Conservation (phyloP, 768 basidiomycete species). For the Lactarius pseudohatsudake region DNA sequence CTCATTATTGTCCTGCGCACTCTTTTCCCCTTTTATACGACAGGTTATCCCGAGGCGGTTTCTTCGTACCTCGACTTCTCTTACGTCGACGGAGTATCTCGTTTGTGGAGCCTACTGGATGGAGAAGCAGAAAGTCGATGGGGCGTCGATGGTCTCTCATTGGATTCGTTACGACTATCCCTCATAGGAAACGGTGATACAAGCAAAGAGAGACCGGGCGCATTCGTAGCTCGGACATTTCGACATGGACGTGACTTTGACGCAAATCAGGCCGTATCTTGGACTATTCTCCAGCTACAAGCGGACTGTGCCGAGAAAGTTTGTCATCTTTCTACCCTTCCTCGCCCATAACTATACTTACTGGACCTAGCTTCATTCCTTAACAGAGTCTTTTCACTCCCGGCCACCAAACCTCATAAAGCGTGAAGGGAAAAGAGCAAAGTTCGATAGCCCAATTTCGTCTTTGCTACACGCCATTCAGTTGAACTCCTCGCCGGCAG, state of each 20-base stretch:
- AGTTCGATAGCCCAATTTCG: conserved; percentile 58
- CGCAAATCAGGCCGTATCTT: conserved; percentile 64
- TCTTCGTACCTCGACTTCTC: conserved; percentile 37
- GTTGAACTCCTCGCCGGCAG: conserved; percentile 34
- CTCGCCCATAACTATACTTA: conserved; percentile 16
- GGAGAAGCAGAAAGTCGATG: conserved; percentile 63
- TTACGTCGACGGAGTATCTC: conserved; percentile 49
- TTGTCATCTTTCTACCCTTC: conserved; percentile 24
- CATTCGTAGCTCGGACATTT: conserved; percentile 68
- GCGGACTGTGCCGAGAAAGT: conserved; percentile 77
- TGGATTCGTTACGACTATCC: conserved; percentile 66
- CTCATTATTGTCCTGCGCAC: conserved; percentile 70
- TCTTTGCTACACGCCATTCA: conserved; percentile 54
- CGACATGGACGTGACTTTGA: conserved; percentile 74
- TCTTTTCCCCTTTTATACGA: conserved; percentile 69
- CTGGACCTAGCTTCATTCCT: conserved; percentile 52
- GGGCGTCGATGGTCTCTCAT: conserved; percentile 62
- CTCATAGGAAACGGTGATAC: conserved; percentile 31
- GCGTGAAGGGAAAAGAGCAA: conserved; percentile 49
- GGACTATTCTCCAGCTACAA: conserved; percentile 78
- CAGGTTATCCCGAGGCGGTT: conserved; percentile 29
- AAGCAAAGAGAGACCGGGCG: conserved; percentile 30
- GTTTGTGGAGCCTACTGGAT: conserved; percentile 55
- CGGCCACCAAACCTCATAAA: conserved; percentile 38
- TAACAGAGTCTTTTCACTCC: conserved; percentile 55